Conservation (phyloP, 192 early-diverging fungal species). For the Podila minutissima region DNA sequence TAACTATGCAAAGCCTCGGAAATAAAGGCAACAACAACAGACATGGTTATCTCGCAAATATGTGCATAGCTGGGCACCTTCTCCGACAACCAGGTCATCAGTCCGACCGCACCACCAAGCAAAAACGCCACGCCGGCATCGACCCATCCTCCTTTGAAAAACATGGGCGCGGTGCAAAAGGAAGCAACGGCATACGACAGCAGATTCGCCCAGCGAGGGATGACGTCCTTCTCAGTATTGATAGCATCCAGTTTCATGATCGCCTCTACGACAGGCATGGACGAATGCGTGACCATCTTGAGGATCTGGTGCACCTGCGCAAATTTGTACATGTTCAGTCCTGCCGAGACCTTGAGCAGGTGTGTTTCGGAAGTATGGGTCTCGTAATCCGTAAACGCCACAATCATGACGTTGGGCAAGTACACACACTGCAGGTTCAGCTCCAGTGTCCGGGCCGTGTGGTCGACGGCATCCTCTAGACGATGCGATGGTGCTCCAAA, state of each 20-base stretch:
- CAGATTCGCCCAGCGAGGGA: slow-evolving; percentile 70
- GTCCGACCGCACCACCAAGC: slow-evolving; percentile 54
- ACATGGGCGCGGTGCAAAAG: slow-evolving; percentile 71
- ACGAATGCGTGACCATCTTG: slow-evolving; percentile 69
- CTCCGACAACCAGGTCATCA: slow-evolving; percentile 71
- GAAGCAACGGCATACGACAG: slow-evolving; percentile 64
- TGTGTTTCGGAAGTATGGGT: slow-evolving; percentile 82
- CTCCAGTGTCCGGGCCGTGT: slow-evolving; percentile 66
- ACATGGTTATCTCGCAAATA: slow-evolving; percentile 62
- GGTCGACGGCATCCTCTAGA: slow-evolving; percentile 63
- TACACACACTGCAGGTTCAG: slow-evolving; percentile 74
- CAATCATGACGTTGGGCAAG: slow-evolving; percentile 77
- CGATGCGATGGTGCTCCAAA: slow-evolving; percentile 77
- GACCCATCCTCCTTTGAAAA: slow-evolving; percentile 73
- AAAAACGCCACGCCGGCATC: slow-evolving; percentile 70
- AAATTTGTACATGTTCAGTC: slow-evolving; percentile 77
- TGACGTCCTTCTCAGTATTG: slow-evolving; percentile 63
- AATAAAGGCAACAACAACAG: slow-evolving; percentile 58
- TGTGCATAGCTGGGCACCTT: slow-evolving; percentile 61
- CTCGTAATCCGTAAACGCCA: slow-evolving; percentile 76
- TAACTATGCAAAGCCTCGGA: slow-evolving; percentile 63
- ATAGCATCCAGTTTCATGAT: slow-evolving; percentile 71
- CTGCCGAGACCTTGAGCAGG: slow-evolving; percentile 68
- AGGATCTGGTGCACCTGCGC: slow-evolving; percentile 71
- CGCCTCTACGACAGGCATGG: slow-evolving; percentile 73